Evolutionary conservation across 805 yeast species (phyloP), one percentile per base, ranked within the genome.

Genomic region (Blastobotrys chiropterorum): DNA sequence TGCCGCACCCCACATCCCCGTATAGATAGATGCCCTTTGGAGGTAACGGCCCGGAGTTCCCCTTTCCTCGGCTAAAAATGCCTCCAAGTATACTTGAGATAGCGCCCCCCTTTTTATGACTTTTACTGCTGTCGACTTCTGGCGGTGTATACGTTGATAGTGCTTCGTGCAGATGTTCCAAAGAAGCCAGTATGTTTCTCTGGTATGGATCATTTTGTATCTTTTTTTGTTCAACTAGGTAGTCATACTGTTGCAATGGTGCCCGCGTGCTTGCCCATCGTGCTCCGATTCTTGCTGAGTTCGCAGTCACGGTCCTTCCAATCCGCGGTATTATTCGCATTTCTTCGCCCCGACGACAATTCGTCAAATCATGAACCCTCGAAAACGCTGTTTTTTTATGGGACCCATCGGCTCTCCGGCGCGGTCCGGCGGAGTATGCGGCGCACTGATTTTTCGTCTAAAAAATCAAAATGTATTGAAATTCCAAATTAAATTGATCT

Each of bases 1-100:
- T 92, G 2, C 99, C 99, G 68, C 98, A 90, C 1, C 99, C 99
- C 43, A 94, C 99, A 67, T 94, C 98, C 19, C 99, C 99, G 68
- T 87, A 94, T 30, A 94, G 74, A 63, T 94, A 94, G 5, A 94
- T 85, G 3, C 99, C 99, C 58, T 78, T 74, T 1, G 94, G 96
- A n/a, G 54, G 57, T 31, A 26, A 34, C 5, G 44, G 50, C 38
- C 34, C 31, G 21, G 52, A 48, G 39, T 40, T 34, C 16, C 57
- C 56, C 16, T 52, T 2, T 52, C 42, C 15, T 51, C 49, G 7
- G 40, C 30, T 47, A 44, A 17, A 26, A 30, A 30, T 22, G 34
- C 49, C 7, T 13, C 51, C 46, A 21, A 52, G 52, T 3, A 51
- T 34, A 31, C 43, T 53, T n/a, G 47, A 34, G 26, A 46, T 41